Conservation (phyloP, 306 rosid species). For the Potentilla sterilis region DNA sequence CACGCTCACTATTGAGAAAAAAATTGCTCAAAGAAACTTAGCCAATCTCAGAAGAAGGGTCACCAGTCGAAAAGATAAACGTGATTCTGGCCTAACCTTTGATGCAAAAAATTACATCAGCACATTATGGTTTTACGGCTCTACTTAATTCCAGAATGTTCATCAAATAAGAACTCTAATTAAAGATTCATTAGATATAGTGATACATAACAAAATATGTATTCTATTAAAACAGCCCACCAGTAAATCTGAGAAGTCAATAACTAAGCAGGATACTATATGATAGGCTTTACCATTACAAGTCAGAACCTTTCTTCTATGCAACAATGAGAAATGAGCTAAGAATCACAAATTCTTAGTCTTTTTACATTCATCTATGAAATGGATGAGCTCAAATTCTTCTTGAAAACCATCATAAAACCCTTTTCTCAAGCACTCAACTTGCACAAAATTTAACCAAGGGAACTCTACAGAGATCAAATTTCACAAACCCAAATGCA, state of each 20-base stretch:
- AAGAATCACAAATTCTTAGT: neutral
- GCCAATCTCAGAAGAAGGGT: neutral
- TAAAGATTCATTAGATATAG: neutral
- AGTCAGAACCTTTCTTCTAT: neutral
- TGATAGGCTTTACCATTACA: neutral
- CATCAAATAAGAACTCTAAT: neutral
- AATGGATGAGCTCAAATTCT: neutral
- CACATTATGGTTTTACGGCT: neutral
- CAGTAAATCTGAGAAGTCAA: neutral
- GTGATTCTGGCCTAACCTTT: neutral
- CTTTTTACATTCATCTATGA: neutral
- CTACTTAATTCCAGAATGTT: neutral
- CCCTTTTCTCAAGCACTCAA: neutral
- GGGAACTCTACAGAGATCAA: neutral
- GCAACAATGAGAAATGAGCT: neutral
- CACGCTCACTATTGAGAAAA: too few species aligned
- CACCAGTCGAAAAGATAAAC: neutral
- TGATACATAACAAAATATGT: neutral
- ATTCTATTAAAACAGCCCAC: neutral
- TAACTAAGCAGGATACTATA: neutral
- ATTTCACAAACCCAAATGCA: neutral
- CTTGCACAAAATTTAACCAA: neutral
- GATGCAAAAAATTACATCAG: neutral
- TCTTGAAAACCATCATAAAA: neutral
- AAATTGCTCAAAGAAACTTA: too few species aligned